A percentile compares a stretch with the other conserved stretches of the same genome.
These are phyloP conservation scores for Paramecium sexaurelia DNA, from an alignment of 73 alveolate genomes.

Conservation along the genomic window DNA sequence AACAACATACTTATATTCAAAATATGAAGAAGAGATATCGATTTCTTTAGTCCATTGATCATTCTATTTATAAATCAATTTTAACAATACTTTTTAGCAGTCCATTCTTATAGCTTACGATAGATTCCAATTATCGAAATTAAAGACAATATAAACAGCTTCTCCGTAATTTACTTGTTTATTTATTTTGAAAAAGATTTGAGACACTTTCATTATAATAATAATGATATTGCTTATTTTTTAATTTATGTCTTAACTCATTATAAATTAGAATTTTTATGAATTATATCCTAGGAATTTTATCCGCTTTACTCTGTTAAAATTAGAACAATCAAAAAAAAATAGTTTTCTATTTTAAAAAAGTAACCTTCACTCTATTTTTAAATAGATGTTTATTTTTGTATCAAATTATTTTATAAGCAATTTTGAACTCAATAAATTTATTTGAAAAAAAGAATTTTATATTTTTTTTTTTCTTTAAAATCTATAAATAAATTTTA, in stretches of 20 bases:
- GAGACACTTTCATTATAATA: background rate
- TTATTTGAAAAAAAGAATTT: no score
- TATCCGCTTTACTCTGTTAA: background rate
- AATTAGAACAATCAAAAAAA: background rate
- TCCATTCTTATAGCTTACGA: background rate
- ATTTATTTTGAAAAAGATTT: background rate
- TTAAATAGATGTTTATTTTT: no score
- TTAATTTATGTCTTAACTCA: background rate
- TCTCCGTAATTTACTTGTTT: background rate
- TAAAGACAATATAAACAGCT: background rate
- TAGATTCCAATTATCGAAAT: background rate
- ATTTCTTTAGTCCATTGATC: background rate
- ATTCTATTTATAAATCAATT: background rate
- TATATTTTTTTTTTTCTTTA: background rate
- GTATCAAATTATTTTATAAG: no score
- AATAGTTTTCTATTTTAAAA: no score
- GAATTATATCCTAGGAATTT: background rate
- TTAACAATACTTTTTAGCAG: background rate
- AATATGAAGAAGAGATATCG: background rate
- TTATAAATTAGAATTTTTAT: background rate
- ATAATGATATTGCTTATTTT: background rate
- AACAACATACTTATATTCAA: constrained; percentile 1
- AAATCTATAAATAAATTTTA: background rate
- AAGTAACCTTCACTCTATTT: no score
- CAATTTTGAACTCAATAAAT: background rate